Base-by-base conservation (phyloP, 768 basidiomycete species). In the Leccinum subtestaceum region DNA sequence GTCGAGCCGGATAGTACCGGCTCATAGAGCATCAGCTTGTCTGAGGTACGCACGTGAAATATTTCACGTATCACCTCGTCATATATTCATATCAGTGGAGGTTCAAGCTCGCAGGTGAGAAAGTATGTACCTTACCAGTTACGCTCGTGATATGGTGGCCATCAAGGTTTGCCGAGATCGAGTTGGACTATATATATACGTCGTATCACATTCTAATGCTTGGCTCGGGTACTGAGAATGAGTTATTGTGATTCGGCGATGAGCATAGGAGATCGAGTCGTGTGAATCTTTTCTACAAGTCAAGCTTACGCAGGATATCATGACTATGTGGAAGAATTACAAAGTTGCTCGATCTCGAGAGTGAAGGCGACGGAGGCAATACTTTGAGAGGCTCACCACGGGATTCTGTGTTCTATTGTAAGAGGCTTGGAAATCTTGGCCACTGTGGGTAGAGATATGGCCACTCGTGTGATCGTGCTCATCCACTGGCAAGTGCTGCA, bases 381-480 rank as follows among this genome's bases (percentile, higher is more conserved):
- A 65, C 59, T 17, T 38, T 19, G 6, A 25, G 27, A 25, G 10
- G 8, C 27, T 54, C 53, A n/a, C 55, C 34, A 25, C 29, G 29
- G 11, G 5, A 1, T 47, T 25, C 45, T 58, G 8, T 34, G 57
- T 27, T 57, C 61, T 29, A 13, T 34, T 34, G 27, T 29, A 29
- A 29, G 27, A 29, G 27, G 27, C 29, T 69, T 65, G 69, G 91
- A 90, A 10, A 91, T 73, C 70, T 91, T 83, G 12, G 69, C 67
- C 67, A 8, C 91, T 84, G 63, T 80, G 87, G 13, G 90, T 90
- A 3, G 89, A 89, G 8, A 90, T 91, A 15, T 89, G 79, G 3
- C 90, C 89, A 17, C 88, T 88, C 86, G 92, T 65, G 81, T 83
- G 57, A 92, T 83, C 8, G 86, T 89, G 80, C 57, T 78, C 74